phyloP scores from a whole-genome alignment of 257 asterid species.

The Misopates orontium region DNA sequence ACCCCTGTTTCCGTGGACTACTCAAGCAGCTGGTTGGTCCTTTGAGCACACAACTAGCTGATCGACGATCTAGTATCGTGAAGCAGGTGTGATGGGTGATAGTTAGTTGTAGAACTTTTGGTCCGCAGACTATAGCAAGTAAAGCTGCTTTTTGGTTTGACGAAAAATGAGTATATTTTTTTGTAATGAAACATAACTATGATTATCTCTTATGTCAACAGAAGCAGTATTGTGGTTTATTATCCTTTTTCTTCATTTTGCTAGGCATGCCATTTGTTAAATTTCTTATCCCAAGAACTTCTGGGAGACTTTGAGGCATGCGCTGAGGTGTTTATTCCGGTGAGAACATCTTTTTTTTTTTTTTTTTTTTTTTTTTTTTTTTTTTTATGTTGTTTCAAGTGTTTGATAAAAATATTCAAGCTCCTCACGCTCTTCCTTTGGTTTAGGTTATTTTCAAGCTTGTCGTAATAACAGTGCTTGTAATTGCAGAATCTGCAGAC shows the following conservation, averaged over 20 bases:
- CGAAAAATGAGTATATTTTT: neutral
- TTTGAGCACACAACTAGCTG: conserved; percentile 87
- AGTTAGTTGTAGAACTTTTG: conserved; percentile 16
- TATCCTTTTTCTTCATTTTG: conserved; percentile 21
- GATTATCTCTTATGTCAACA: too few species aligned
- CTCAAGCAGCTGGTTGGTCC: conserved; percentile 91
- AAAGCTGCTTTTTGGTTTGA: conserved; percentile 2
- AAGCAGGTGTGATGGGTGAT: conserved; percentile 63
- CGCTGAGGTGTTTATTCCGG: conserved; percentile 98
- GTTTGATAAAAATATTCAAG: conserved; percentile 23
- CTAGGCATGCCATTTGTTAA: conserved; percentile 83
- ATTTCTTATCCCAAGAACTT: conserved; percentile 89
- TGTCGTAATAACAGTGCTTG: conserved; percentile 98
- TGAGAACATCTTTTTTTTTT: conserved; percentile 43
- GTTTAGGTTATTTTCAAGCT: conserved; percentile 98
- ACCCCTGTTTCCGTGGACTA: conserved; percentile 89
- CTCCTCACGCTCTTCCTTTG: conserved; percentile 40
- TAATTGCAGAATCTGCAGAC: conserved; percentile 98
- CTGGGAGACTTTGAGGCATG: conserved; percentile 96
- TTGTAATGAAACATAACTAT: neutral
- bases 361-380: conserved; percentile 21
- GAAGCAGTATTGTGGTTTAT: conserved; percentile 24
- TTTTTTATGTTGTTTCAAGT: conserved; percentile 20
- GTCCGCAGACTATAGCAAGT: neutral
- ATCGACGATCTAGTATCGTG: conserved; percentile 97